Conservation (phyloP, 2,329 filamentous ascomycete species). For the Sclerotinia sclerotiorum region DNA sequence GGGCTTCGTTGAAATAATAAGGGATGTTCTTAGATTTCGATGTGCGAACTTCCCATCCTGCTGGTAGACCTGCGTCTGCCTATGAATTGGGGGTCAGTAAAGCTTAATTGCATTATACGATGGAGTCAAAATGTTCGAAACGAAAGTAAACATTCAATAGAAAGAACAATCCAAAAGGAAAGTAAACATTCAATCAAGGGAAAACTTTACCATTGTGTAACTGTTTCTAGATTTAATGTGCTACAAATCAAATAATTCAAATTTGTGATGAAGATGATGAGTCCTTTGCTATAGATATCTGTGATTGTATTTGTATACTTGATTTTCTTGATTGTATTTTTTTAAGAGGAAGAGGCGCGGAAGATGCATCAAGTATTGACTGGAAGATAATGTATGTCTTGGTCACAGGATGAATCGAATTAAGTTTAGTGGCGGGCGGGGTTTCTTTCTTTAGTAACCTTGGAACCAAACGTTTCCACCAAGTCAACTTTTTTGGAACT, state of each 20-base stretch:
- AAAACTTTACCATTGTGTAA: slow-evolving; percentile 21
- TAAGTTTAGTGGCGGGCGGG: slow-evolving; percentile 14
- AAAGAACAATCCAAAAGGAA: no score
- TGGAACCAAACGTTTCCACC: no score
- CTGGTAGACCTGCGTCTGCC: slow-evolving; percentile 77
- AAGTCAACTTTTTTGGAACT: no score
- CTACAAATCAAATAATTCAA: background rate
- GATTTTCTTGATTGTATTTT: slow-evolving; percentile 1
- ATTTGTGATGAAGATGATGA: background rate
- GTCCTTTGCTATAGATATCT: background rate
- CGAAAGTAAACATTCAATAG: background rate
- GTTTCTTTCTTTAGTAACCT: slow-evolving; percentile 4
- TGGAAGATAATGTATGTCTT: slow-evolving; percentile 11
- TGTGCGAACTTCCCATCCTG: slow-evolving; percentile 92
- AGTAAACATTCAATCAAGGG: slow-evolving; percentile 5
- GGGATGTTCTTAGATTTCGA: slow-evolving; percentile 98
- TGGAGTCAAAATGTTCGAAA: background rate
- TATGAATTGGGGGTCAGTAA: slow-evolving; percentile 38
- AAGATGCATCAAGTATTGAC: slow-evolving; percentile 10
- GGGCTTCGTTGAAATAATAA: slow-evolving; percentile 92
- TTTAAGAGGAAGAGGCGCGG: background rate
- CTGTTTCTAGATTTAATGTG: background rate
- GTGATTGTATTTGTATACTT: background rate
- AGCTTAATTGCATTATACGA: background rate
- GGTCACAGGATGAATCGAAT: slow-evolving; percentile 19